A percentile compares a stretch with the other conserved stretches of the same genome.
Conservation (phyloP, 2,329 filamentous ascomycete genomes). For the Aspergillus ochraceoroseus region DNA sequence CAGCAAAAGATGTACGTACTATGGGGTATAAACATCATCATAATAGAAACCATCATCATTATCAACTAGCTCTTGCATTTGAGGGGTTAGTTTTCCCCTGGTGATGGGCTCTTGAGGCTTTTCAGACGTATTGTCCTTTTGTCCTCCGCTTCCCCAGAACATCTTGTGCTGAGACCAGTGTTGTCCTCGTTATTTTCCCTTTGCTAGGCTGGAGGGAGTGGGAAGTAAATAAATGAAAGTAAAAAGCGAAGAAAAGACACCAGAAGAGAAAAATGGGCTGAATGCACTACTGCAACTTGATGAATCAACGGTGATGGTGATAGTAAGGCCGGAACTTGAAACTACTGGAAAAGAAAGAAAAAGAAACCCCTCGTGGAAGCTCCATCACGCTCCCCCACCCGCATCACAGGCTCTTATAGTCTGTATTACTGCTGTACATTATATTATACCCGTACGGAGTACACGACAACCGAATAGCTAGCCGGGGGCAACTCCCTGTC, state of each 20-base stretch:
- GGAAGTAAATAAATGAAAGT: slow-evolving; percentile 5
- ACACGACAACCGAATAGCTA: slow-evolving; percentile 19
- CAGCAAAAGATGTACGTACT: slow-evolving; percentile 52
- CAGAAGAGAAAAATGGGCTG: too few relatives aligned
- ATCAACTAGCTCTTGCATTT: slow-evolving; percentile 54
- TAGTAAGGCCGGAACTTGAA: too few relatives aligned
- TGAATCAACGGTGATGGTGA: too few relatives aligned
- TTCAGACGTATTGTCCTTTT: slow-evolving; percentile 24
- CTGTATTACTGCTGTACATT: too few relatives aligned
- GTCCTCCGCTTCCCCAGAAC: slow-evolving; percentile 29
- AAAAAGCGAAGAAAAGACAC: background rate
- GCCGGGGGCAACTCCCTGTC: slow-evolving; percentile 15
- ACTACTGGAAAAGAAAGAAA: slow-evolving; percentile 11
- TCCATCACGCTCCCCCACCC: slow-evolving; percentile 1
- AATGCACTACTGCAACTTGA: too few relatives aligned
- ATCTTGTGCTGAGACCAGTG: slow-evolving; percentile 16
- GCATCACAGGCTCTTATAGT: slow-evolving; percentile 5
- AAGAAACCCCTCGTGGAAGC: slow-evolving; percentile 2
- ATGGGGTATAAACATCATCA: slow-evolving; percentile 71
- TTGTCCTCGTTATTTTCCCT: background rate
- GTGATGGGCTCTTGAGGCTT: slow-evolving; percentile 40
- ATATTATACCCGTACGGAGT: slow-evolving; percentile 2
- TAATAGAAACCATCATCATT: slow-evolving; percentile 70
- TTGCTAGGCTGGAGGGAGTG: background rate
- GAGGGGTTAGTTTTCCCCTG: slow-evolving; percentile 50